Evolutionary conservation across 495 filamentous ascomycete genomes (phyloP).

Genomic region (Neurospora sp.): DNA sequence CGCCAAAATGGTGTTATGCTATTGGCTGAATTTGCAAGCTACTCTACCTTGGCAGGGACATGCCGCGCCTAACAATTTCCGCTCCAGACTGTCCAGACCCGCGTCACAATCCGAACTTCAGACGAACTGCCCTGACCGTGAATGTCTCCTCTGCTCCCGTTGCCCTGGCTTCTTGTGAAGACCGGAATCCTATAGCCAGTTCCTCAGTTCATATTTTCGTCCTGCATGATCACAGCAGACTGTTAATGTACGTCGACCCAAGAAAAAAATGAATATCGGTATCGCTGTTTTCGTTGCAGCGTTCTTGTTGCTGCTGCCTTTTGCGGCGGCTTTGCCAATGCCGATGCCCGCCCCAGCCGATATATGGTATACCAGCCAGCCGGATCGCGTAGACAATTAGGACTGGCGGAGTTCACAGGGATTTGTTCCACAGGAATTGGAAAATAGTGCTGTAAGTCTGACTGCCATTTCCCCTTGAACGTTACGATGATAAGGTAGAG

Average conservation of each 20-base stretch:
- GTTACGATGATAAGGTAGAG: accelerated
- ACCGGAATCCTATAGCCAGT: no score
- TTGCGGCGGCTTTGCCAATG: neutral
- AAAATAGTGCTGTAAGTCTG: neutral
- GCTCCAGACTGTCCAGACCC: neutral
- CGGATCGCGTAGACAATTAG: neutral
- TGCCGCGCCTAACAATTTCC: neutral
- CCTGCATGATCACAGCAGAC: neutral
- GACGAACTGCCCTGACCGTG: neutral
- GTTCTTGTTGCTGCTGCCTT: neutral
- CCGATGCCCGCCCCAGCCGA: neutral
- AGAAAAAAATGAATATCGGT: neutral
- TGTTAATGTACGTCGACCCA: neutral
- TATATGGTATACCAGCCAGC: neutral
- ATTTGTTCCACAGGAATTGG: neutral
- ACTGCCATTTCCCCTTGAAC: neutral
- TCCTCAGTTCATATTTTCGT: no score
- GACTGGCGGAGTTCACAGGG: neutral
- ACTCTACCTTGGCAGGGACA: neutral
- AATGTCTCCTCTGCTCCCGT: neutral
- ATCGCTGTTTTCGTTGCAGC: neutral
- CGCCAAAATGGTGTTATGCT: neutral
- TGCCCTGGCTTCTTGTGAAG: no score
- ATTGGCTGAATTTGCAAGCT: neutral
- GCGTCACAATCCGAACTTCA: neutral